Conservation (phyloP, 1,284 basidiomycete species). For the Amylostereum areolatum region DNA sequence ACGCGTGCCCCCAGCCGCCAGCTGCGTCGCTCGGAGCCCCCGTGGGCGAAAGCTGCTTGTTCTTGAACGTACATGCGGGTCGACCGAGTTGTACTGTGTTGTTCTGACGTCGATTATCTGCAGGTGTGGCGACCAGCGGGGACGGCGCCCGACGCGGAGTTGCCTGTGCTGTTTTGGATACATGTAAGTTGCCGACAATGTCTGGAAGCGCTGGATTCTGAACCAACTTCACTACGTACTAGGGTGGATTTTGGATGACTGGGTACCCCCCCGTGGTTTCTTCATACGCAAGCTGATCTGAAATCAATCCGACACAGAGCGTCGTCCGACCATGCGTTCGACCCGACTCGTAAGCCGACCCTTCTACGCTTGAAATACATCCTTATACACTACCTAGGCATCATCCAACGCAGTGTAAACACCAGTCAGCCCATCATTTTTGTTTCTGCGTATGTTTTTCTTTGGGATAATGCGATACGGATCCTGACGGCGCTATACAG, state of each 20-base stretch:
- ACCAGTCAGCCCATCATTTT: constrained; percentile 48
- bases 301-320: constrained; percentile 25
- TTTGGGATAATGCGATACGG: background rate
- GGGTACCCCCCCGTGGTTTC: constrained; percentile 23
- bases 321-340: constrained; percentile 30
- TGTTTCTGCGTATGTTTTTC: constrained; percentile 39
- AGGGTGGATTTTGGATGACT: constrained; percentile 46
- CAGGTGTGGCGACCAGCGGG: constrained; percentile 13
- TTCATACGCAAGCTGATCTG: background rate
- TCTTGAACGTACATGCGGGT: constrained; percentile 35
- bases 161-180: constrained; percentile 16
- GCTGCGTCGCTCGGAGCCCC: constrained; percentile 35
- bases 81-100: background rate
- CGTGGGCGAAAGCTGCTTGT: constrained; percentile 48
- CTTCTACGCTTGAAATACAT: background rate
- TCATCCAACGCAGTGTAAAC: constrained; percentile 39
- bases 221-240: background rate
- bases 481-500: constrained; percentile 19
- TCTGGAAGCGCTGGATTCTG: background rate
- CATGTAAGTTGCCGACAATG: constrained; percentile 8
- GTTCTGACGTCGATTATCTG: background rate
- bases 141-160: constrained; percentile 8
- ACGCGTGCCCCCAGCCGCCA: constrained; percentile 51
- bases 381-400: constrained; percentile 25
- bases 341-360: constrained; percentile 38